Evolutionary conservation across 805 yeast species (phyloP), one percentile per base, ranked within the genome.

Genomic region (Priceomyces medius): DNA sequence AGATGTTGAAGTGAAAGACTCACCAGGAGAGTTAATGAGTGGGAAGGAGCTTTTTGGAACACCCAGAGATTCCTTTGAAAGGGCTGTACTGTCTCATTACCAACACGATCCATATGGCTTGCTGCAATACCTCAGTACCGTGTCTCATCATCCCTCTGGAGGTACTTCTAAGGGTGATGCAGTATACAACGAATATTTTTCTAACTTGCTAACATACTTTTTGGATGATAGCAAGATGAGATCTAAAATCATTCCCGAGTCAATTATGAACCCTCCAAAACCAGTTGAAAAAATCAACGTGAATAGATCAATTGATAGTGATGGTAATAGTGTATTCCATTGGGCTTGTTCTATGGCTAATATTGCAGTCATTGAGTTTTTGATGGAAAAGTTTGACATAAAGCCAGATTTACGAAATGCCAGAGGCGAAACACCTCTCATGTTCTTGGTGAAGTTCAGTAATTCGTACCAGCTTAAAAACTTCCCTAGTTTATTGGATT

Each of bases 281-380:
- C 74, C 76, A 7, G 43, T 66, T 2, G 47, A 56, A n/a, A 77
- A 79, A 51, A 79, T 87, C 27, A 76, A 80, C 44, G 71, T 90
- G 38, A 93, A 88, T 55, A 87, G 88, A 24, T 83, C 97, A 1
- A 86, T 95, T 34, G 99, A 95, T 63, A 95, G 87, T 51, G 80
- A 84, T 43, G 97, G 98, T 0, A 93, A 93, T 57, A 85, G 96
- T 0, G 88, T 96, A 0, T 72, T 93, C 43, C 99, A 93, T 63
- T 87, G 98, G 95, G 95, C 97, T 3, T 82, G 97, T 12, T 87
- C 97, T 0, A 74, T 93, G 59, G 98, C 95, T 0, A 80, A 88
- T 43, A 64, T 83, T 1, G 68, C 80, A 2, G 71, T 90, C 38
- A 91, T 88, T 3, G 78, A 80, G 47, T 66, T 80, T 20, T 56